Percentiles rank a stretch among this genome's conserved stretches.
phyloP scores from a whole-genome alignment of 2,329 filamentous ascomycete genomes.

The Hypoxylon sp. region DNA sequence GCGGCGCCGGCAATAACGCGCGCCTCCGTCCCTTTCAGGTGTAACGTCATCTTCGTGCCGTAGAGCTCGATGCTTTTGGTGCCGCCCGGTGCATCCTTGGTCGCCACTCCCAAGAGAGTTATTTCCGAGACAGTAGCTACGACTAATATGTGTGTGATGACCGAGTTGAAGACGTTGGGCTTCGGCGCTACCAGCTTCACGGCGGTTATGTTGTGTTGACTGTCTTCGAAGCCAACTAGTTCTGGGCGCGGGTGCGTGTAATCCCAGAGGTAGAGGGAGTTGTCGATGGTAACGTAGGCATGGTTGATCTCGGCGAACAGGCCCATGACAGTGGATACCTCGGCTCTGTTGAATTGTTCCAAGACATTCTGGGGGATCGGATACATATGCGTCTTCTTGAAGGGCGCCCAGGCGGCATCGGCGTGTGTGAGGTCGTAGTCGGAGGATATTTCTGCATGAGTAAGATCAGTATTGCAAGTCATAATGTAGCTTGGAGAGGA shows the following conservation, averaged over 20 bases:
- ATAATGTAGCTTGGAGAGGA: slow-evolving; percentile 37
- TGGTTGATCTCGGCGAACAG: slow-evolving; percentile 95
- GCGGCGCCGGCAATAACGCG: slow-evolving; percentile 83
- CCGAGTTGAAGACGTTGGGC: slow-evolving; percentile 84
- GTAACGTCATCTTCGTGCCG: slow-evolving; percentile 86
- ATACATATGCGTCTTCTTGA: slow-evolving; percentile 87
- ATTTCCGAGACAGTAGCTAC: slow-evolving; percentile 89
- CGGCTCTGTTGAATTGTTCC: slow-evolving; percentile 88
- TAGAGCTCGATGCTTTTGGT: slow-evolving; percentile 82
- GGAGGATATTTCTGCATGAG: slow-evolving; percentile 78
- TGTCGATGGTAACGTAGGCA: slow-evolving; percentile 96
- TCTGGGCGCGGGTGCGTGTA: slow-evolving; percentile 94
- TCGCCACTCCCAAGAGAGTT: slow-evolving; percentile 84
- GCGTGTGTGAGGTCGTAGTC: slow-evolving; percentile 84
- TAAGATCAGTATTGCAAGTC: slow-evolving; percentile 42
- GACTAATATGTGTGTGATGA: slow-evolving; percentile 88
- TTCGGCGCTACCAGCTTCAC: slow-evolving; percentile 89
- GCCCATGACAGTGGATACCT: slow-evolving; percentile 93
- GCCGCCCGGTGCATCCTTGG: slow-evolving; percentile 74
- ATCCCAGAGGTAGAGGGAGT: slow-evolving; percentile 96
- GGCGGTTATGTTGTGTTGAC: slow-evolving; percentile 87
- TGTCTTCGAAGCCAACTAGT: slow-evolving; percentile 91
- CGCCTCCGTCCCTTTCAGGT: slow-evolving; percentile 80
- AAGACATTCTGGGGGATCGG: slow-evolving; percentile 93
- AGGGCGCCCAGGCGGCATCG: slow-evolving; percentile 83